A percentile compares a stretch with the other conserved stretches of the same genome.
These are phyloP conservation scores for Phlegmacium glaucopus DNA, from an alignment of 768 basidiomycete genomes.

Conservation along the genomic window DNA sequence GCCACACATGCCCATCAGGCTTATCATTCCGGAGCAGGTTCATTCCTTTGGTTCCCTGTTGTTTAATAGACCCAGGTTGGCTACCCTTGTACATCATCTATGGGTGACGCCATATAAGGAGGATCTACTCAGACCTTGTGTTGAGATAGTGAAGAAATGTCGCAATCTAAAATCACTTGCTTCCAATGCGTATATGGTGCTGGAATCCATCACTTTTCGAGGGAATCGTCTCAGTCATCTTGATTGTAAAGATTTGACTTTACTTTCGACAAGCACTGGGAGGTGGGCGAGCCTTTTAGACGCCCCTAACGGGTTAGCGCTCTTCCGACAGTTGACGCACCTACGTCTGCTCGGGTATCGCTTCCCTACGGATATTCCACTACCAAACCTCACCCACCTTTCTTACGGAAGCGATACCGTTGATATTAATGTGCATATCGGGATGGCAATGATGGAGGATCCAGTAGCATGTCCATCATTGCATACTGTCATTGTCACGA, in stretches of 20 bases:
- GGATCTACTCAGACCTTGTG: constrained; percentile 14
- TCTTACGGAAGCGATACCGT: constrained; percentile 22
- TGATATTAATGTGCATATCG: constrained; percentile 5
- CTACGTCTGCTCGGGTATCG: constrained; percentile 30
- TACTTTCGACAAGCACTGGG: constrained; percentile 23
- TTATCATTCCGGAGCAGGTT: constrained; percentile 29
- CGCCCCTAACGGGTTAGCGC: constrained; percentile 19
- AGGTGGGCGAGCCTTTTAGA: constrained; percentile 20
- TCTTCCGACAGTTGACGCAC: constrained; percentile 30
- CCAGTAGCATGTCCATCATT: constrained; percentile 23
- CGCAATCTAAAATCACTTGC: constrained; percentile 28
- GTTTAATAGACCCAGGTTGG: constrained; percentile 10
- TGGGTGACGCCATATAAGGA: constrained; percentile 32
- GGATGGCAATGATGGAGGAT: constrained; percentile 18
- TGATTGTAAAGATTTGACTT: constrained; percentile 27
- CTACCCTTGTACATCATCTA: constrained; percentile 24
- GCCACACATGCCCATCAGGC: constrained; percentile 29
- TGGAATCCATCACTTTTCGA: constrained; percentile 18
- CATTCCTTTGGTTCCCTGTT: constrained; percentile 26
- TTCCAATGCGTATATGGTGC: constrained; percentile 25
- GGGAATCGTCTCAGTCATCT: constrained; percentile 22
- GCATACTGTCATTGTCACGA: constrained; percentile 28
- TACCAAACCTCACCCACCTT: constrained; percentile 26
- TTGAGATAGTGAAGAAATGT: constrained; percentile 28
- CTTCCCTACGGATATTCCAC: constrained; percentile 18